Base-by-base conservation (phyloP, 2,329 filamentous ascomycete species). In the Zalaria obscura region DNA sequence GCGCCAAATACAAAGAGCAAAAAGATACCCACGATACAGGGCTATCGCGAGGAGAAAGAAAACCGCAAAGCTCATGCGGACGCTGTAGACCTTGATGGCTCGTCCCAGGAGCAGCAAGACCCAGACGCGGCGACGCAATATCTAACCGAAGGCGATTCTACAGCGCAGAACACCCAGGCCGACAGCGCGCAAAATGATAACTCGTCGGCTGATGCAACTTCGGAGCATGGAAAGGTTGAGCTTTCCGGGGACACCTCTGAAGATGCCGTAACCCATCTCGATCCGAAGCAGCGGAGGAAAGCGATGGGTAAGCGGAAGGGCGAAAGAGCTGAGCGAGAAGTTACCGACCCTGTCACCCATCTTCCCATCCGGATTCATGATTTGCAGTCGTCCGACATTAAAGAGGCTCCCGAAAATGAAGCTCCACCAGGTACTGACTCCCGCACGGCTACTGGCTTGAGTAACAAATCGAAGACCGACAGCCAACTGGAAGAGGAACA, bases 321-420 rank as follows among this genome's bases (percentile, higher is more conserved):
- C 27, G 65, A 69, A 43, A 60, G 65, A 27, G 65, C 67, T 26
- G 67, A 69, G 44, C 64, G 71, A 45, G 69, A 80, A 53, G 80
- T 84, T 37, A 84, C 79, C 1, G 80, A 85, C 52, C 80, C 80
- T 0, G 70, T 84, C 33, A 85, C 80, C 1, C 80, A 84, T 58
- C 65, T 84, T 3, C 78, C 79, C 2, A 69, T 83, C 38, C 65
- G 62, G 31, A 79, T 83, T 31, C 76, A 81, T 52, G 80, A 84
- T 5, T 28, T 44, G 6, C 42, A 44, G 27, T 35, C 42, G 9
- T 36, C 38, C 4, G 42, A 44, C 32, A 10, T 83, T 41, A 63
- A 66, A 44, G 55, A 52, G 44, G 58, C 60, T 25, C 53, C 60
- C 27, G 58, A 67, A 48, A 68, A 69, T 45, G 53, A 60, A 6